Conservation (phyloP, 805 yeast genomes). For the Pichia paraexigua region DNA sequence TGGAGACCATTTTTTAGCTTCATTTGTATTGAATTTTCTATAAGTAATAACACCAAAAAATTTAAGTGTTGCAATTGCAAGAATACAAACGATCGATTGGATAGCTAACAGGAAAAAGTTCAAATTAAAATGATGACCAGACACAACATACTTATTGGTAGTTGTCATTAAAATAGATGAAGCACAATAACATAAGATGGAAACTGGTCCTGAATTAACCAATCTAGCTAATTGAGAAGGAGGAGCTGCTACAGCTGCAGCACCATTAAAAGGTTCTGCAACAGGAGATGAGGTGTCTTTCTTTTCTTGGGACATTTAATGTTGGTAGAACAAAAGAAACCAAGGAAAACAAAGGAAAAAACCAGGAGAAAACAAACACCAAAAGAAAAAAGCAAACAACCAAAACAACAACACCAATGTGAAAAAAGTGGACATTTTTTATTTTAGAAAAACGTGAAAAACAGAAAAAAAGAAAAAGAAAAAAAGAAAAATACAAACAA, state of each 20-base stretch:
- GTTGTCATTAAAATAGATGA: constrained; percentile 97
- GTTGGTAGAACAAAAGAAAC: background rate
- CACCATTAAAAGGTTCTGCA: constrained; percentile 4
- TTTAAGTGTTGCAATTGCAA: constrained; percentile 67
- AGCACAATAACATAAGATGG: constrained; percentile 77
- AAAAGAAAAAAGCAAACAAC: background rate
- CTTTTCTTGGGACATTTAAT: constrained; percentile 6
- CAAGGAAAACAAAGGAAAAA: background rate
- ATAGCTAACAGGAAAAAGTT: constrained; percentile 85
- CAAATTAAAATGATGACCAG: constrained; percentile 63
- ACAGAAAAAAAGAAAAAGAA: too few relatives aligned
- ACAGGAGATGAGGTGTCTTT: constrained; percentile 9
- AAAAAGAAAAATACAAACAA: too few relatives aligned
- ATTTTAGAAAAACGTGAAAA: too few relatives aligned
- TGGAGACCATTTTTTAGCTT: constrained; percentile 94
- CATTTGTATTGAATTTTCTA: constrained; percentile 76
- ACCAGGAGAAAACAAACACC: background rate
- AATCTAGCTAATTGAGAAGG: constrained; percentile 16
- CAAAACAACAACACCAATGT: background rate
- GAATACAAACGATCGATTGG: constrained; percentile 78
- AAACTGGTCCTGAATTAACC: constrained; percentile 54
- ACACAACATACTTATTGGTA: constrained; percentile 90
- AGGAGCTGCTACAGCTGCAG: constrained; percentile 13
- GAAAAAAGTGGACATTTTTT: background rate
- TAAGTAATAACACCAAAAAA: constrained; percentile 69